phyloP scores from a whole-genome alignment of 1,139 yeast genomes.

The Sugiyamaella novakii region DNA sequence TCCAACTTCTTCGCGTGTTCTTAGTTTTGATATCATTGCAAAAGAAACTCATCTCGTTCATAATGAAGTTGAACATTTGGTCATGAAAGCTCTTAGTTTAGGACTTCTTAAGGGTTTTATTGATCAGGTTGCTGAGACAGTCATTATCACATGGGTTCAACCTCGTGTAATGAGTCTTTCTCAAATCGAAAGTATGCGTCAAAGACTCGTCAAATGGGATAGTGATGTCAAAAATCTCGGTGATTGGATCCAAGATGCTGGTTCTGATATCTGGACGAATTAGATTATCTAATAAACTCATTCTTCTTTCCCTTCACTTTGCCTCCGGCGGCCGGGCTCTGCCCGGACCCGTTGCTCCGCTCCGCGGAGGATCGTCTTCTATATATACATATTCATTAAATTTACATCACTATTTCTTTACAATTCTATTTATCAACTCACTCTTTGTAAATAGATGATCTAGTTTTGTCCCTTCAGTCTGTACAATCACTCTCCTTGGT shows the following conservation, averaged over 20 bases:
- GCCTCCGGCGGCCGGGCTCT: constrained; percentile 8
- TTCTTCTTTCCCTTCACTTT: no score
- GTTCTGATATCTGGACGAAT: constrained; percentile 59
- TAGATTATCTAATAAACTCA: constrained; percentile 3
- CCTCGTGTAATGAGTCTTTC: constrained; percentile 85
- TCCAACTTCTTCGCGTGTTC: constrained; percentile 70
- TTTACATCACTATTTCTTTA: background rate
- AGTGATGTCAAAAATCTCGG: constrained; percentile 68
- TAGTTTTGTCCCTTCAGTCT: constrained; percentile 25
- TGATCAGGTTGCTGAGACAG: constrained; percentile 78
- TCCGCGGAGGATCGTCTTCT: background rate
- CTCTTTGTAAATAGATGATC: constrained; percentile 25
- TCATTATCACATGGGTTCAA: constrained; percentile 90
- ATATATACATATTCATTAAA: background rate
- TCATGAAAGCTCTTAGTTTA: constrained; percentile 87
- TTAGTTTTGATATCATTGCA: constrained; percentile 74
- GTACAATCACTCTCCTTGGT: constrained; percentile 30
- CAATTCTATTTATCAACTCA: constrained; percentile 22
- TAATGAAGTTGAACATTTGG: constrained; percentile 83
- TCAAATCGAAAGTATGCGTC: constrained; percentile 77
- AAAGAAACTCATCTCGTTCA: constrained; percentile 65
- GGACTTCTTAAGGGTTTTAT: constrained; percentile 83
- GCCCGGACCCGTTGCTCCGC: constrained; percentile 1
- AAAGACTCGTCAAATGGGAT: constrained; percentile 78
- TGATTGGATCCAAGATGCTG: constrained; percentile 57